phyloP scores from a whole-genome alignment of 495 filamentous ascomycete species.

The Bacidia gigantensis region DNA sequence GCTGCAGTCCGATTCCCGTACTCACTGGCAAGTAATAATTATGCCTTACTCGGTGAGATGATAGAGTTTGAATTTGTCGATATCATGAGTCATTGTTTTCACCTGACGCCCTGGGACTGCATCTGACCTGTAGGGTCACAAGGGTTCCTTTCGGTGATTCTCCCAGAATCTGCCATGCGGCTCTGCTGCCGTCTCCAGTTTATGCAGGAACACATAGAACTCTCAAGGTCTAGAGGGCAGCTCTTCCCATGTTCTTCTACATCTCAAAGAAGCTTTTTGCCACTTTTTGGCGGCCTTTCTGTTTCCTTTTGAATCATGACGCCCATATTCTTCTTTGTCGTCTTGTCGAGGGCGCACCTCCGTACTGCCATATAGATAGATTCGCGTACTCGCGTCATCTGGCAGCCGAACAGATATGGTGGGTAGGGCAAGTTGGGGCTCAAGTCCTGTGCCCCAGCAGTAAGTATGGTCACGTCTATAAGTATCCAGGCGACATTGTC shows the following conservation, averaged over 20 bases:
- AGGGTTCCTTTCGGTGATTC: background rate
- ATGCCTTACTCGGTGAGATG: background rate
- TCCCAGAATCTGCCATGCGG: background rate
- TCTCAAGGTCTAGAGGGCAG: too few species aligned
- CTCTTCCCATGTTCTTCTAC: too few species aligned
- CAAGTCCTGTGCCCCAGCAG: background rate
- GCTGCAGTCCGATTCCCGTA: too few species aligned
- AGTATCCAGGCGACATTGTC: background rate
- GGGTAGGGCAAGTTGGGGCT: background rate
- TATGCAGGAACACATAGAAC: background rate
- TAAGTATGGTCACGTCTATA: slow-evolving; percentile 1
- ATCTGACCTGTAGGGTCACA: background rate
- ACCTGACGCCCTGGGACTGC: background rate
- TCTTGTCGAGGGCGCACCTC: too few species aligned
- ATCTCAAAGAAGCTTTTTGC: too few species aligned
- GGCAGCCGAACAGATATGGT: too few species aligned
- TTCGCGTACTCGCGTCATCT: too few species aligned
- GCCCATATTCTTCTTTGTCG: too few species aligned
- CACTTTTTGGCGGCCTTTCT: too few species aligned
- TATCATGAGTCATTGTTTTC: background rate
- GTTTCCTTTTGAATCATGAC: too few species aligned
- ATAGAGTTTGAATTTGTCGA: background rate
- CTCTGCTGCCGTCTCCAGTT: background rate
- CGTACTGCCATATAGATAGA: too few species aligned
- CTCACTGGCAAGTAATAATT: too few species aligned